These are phyloP conservation scores for Plasmodium ovale DNA, from an alignment of 169 alveolate genomes.

Conservation along the genomic window DNA sequence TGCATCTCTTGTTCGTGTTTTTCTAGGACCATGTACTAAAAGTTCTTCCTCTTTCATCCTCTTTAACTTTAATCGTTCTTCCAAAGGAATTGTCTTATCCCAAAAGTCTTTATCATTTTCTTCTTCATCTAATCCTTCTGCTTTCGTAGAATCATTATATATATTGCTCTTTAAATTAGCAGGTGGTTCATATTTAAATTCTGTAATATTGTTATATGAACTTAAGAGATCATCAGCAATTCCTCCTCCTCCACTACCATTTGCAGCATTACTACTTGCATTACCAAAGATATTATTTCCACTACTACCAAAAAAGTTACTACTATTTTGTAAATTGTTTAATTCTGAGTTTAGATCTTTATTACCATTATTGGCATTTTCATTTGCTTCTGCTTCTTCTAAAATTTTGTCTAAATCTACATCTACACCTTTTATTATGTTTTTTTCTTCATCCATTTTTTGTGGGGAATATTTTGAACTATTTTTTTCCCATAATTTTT, in stretches of 20 bases:
- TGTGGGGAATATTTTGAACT: conserved; percentile 66
- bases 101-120: conserved; percentile 92
- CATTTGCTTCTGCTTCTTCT: conserved; percentile 91
- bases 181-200: conserved; percentile 93
- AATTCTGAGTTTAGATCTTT: conserved; percentile 69
- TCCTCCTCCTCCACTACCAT: conserved; percentile 84
- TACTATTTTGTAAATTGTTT: conserved; percentile 46
- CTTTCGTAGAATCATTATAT: conserved; percentile 85
- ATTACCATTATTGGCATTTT: conserved; percentile 82
- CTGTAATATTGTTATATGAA: conserved; percentile 91
- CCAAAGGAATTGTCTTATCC: conserved; percentile 92
- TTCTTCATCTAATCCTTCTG: conserved; percentile 77
- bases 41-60: conserved; percentile 87
- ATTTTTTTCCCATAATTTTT: conserved; percentile 89
- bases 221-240: conserved; percentile 91
- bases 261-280: conserved; percentile 15
- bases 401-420: conserved; percentile 91
- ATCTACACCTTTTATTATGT: conserved; percentile 79
- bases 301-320: conserved; percentile 24
- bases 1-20: conserved; percentile 85
- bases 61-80: conserved; percentile 88
- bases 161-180: conserved; percentile 77
- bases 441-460: conserved; percentile 51
- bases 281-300: conserved; percentile 32
- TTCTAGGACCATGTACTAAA: conserved; percentile 91